Conservation (phyloP, 225 moss, liverwort and hornwort species). For the Rhytidiadelphus loreus region DNA sequence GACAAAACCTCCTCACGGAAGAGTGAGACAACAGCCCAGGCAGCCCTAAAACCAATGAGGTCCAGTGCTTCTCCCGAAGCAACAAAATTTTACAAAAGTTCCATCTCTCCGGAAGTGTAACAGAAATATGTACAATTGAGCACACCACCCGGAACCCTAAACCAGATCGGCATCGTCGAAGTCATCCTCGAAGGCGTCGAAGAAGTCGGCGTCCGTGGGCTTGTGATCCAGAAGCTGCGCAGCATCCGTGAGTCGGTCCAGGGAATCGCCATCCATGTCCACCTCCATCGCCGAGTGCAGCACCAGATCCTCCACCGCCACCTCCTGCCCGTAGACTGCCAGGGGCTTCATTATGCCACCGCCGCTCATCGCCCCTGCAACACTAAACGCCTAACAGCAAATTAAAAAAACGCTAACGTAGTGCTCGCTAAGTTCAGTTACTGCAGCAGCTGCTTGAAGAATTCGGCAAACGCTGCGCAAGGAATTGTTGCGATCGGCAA, state of each 20-base stretch:
- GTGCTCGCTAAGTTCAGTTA: background rate
- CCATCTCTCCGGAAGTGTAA: background rate
- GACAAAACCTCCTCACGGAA: background rate
- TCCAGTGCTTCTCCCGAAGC: background rate
- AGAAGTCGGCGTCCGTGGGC: conserved; percentile 73
- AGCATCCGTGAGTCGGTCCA: conserved; percentile 53
- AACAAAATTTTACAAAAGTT: background rate
- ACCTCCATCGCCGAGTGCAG: conserved; percentile 67
- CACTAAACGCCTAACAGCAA: background rate
- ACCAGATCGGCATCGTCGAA: conserved; percentile 74
- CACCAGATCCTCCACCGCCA: conserved; percentile 47
- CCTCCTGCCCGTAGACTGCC: conserved; percentile 59
- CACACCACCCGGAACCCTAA: background rate
- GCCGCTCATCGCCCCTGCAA: conserved; percentile 1
- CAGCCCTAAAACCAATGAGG: background rate
- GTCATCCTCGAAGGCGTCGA: conserved; percentile 77
- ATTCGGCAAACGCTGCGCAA: background rate
- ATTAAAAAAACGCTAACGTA: background rate
- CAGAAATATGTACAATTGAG: background rate
- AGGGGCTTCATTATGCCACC: conserved; percentile 46
- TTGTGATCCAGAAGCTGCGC: conserved; percentile 43
- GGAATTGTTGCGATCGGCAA: background rate
- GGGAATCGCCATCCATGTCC: conserved; percentile 71
- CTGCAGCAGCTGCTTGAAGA: background rate
- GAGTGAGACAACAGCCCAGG: background rate